Evolutionary conservation across 257 asterid species (phyloP), one percentile per base, ranked within the genome.

Genomic region (Plantago major): DNA sequence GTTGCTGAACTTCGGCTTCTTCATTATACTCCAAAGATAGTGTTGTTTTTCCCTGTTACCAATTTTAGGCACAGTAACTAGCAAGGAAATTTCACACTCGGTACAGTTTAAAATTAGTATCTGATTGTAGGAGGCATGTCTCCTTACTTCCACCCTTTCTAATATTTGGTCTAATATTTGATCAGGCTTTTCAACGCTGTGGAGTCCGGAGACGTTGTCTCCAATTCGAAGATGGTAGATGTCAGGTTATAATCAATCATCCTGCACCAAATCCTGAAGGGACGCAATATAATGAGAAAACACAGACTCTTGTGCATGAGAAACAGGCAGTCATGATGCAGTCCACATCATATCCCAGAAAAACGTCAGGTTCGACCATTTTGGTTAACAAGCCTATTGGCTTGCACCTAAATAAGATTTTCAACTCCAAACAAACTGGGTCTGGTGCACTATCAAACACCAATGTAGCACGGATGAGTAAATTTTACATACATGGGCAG

Each of bases 401-500:
- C 60, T 81, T 85, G 80, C 93, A 83, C 76, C 80, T 85, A 68
- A 88, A 83, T 62, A 88, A 94, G 68, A 71, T 88, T 62, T 73
- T 78, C 71, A 77, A 63, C 65, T 57, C 80, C 55, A 79, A 70
- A 60, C 82, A 64, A 66, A 58, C 72, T 57, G 90, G 80, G 67
- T 64, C 79, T 71, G 79, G 74, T 60, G 71, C 80, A 53, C 68
- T 61, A 56, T 52, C 80, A 48, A 78, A 74, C 40, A 55, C 74
- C 73, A 73, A 70, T 66, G 78, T 87, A 55, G 71, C 77, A 65
- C 77, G 74, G 65, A 75, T 58, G 51, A 78, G 79, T 63, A 78
- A 68, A 55, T 58, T 76, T 43, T 74, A 76, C 18, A 42, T 76
- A 52, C 60, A 54, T 46, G 90, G 82, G 58, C 78, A 63, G 74